A percentile compares a stretch with the other conserved stretches of the same genome.
Conservation (phyloP, 257 asterid genomes). For the Nicotiana benthamiana region DNA sequence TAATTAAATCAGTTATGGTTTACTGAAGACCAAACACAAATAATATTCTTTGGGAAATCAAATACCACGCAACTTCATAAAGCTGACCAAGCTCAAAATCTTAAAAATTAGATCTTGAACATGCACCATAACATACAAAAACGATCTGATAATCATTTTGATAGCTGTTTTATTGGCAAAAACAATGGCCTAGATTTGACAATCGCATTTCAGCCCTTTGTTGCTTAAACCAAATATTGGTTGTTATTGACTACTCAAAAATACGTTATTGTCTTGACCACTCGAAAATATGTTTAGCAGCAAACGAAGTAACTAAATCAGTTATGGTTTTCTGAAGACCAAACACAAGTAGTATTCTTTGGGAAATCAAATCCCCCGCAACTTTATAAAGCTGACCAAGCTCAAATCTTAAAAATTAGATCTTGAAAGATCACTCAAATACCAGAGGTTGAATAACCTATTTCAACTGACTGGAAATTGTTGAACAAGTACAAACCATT, state of each 20-base stretch:
- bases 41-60: not conserved
- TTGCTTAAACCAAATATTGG: not conserved
- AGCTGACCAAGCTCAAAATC: not conserved
- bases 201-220: not conserved
- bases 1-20: not conserved
- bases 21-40: not conserved
- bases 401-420: not conserved
- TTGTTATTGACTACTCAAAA: not conserved
- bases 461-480: not conserved
- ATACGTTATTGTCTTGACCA: no score
- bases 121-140: not conserved
- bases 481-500: not conserved
- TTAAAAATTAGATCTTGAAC: no score
- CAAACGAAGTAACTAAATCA: not conserved
- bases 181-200: not conserved
- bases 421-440: not conserved
- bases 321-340: not conserved
- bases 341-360: not conserved
- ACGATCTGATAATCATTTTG: not conserved
- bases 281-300: not conserved
- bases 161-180: not conserved
- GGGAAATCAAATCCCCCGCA: not conserved
- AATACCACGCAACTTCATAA: not conserved
- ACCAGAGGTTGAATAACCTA: not conserved
- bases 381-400: not conserved